These are phyloP conservation scores for Claviceps maximensis DNA, from an alignment of 2,329 filamentous ascomycete species.

Conservation along the genomic window DNA sequence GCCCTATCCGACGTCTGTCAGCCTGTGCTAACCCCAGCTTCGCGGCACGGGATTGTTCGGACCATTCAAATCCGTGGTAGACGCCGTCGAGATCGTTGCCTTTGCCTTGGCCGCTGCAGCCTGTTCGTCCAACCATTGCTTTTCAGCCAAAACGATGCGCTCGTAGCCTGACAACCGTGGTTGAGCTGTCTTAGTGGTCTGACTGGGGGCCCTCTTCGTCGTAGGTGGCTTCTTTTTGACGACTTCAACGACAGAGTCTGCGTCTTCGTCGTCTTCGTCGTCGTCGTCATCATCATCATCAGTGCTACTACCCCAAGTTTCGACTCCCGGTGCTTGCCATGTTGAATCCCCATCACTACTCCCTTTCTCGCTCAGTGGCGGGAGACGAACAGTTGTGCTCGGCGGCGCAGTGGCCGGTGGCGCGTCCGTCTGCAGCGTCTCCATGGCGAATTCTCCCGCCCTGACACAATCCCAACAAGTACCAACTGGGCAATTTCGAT, in stretches of 20 bases:
- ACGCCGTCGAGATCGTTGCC: background rate
- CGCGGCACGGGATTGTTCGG: background rate
- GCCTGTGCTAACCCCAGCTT: background rate
- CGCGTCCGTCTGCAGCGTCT: background rate
- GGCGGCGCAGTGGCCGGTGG: background rate
- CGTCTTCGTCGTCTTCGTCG: background rate
- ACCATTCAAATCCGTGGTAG: background rate
- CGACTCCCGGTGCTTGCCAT: background rate
- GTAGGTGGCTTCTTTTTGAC: background rate
- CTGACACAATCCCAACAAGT: background rate
- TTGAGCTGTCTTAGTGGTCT: background rate
- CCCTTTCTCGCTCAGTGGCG: background rate
- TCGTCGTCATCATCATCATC: background rate
- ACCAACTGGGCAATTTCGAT: background rate
- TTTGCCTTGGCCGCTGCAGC: background rate
- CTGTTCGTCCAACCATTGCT: background rate
- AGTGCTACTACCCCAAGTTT: constrained; percentile 1
- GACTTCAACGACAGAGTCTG: background rate
- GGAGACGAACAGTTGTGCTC: background rate
- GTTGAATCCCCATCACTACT: background rate
- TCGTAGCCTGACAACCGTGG: background rate
- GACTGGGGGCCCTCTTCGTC: background rate
- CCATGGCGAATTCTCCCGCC: background rate
- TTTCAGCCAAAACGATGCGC: background rate
- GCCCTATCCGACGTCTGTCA: background rate